Evolutionary conservation across 106 monocot genomes (phyloP), one percentile per base, ranked within the genome.

Genomic region (Dendrobium chrysotoxum): DNA sequence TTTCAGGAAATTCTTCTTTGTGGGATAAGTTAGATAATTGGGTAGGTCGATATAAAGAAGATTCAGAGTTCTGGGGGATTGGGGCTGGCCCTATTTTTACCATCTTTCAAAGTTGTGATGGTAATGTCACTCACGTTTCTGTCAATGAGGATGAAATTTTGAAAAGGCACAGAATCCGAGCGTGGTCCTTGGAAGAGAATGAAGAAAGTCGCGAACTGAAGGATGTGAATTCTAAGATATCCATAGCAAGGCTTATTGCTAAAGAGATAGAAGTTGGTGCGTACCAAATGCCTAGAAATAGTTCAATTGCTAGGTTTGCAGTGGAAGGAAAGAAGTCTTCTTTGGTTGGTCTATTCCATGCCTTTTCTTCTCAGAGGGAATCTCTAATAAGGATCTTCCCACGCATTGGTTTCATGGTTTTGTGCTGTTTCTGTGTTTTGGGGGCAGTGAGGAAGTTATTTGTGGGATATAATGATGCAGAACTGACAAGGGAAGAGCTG

Each of bases 61-160:
- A 93, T 72, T 86, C 81, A 23, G 93, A 93, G 81, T 67, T 85
- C 50, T 93, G 89, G 91, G 93, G 89, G 39, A 72, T 84, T 38
- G 88, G 90, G 2, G 70, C 84, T 18, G 82, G 85, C 28, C 91
- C 91, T 18, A 86, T 93, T 47, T 91, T 93, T 76, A 87, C 78
- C 15, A 70, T 91, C 31, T 87, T 77, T 70, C 74, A 85, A 75
- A 80, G 87, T 82, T 74, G 83, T 40, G 77, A 86, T 71, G 91
- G 87, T 44, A 89, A 84, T 25, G 70, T 91, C 28, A 5, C 17
- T 25, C 71, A 81, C 41, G 91, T 87, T 81, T 76, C 44, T 38
- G 86, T 94, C 4, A 77, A 85, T 66, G 87, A 89, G 74, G 83
- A 83, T 28, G 91, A 94, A 54, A 88, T 92, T 40, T 20, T 79